phyloP scores from a whole-genome alignment of 202 grass and related monocot genomes.

The Elaeis oleifera region DNA sequence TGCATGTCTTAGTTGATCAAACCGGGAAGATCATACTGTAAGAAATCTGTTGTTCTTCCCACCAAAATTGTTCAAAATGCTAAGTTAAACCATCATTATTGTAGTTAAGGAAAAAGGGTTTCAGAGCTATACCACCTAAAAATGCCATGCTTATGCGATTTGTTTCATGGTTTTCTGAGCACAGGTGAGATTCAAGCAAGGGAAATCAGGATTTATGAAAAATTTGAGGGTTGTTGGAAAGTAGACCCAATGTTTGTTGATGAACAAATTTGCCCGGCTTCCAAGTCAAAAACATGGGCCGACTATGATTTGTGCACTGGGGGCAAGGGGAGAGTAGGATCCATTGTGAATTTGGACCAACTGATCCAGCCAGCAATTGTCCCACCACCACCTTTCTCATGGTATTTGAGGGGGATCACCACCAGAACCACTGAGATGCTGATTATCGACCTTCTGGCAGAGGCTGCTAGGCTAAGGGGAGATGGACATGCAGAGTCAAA shows the following conservation, averaged over 20 bases:
- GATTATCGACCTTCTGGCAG: constrained; percentile 61
- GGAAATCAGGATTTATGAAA: constrained; percentile 78
- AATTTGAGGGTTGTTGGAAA: constrained; percentile 84
- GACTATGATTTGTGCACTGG: constrained; percentile 49
- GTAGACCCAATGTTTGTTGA: constrained; percentile 80
- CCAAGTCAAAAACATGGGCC: constrained; percentile 32
- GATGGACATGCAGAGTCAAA: constrained; percentile 8
- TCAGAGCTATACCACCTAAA: too few species aligned
- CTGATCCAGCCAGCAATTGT: constrained; percentile 67
- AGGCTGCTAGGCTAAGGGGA: constrained; percentile 53
- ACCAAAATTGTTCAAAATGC: background rate
- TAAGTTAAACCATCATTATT: too few species aligned
- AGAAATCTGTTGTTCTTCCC: background rate
- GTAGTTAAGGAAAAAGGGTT: too few species aligned
- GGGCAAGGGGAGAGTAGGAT: constrained; percentile 66
- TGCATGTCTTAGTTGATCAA: constrained; percentile 92
- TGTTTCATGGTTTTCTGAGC: too few species aligned
- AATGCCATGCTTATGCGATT: too few species aligned
- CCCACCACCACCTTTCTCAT: constrained; percentile 77
- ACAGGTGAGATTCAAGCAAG: constrained; percentile 78
- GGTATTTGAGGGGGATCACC: constrained; percentile 90
- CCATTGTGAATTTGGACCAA: constrained; percentile 62
- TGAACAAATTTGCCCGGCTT: constrained; percentile 35
- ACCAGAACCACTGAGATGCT: constrained; percentile 79
- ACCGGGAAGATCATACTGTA: constrained; percentile 76